Base-by-base conservation (phyloP, 352 stramenopile species). In the Globisporangium middletonii region DNA sequence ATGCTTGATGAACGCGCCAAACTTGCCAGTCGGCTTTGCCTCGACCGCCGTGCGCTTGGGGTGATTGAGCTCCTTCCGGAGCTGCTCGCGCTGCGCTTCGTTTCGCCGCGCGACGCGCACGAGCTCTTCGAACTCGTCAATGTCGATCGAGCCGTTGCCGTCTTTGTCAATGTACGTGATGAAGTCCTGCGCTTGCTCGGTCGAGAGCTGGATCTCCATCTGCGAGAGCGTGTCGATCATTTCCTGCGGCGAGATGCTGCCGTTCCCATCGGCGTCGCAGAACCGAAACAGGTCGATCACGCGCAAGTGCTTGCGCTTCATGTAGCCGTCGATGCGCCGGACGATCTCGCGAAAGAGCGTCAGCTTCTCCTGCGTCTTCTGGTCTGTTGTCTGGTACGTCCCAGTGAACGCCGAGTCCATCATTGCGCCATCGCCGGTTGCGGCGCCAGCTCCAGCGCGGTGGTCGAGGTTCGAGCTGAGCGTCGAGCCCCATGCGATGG, bases 281-380 rank as follows among this genome's bases (percentile, higher is more conserved):
- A 89, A 92, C n/a, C 80, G 82, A 59, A 92, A 92, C 23, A 94
- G 69, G 49, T 92, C 85, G 64, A 92, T 91, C 33, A 92, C 81
- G 9, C 81, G 83, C 26, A 94, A 64, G 11, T 77, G 84, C 64
- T 92, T 94, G 47, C 83, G 80, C 61, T 88, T 89, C 71, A 94
- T 88, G 72, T 92, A 89, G 38, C 66, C 73, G 55, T 92, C 84
- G 52, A 94, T 94, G 16, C 82, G 84, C 49, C 81, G 69, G 16
- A 92, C 83, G 35, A 94, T 77, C 35, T 88, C 75, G 53, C 78
- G 77, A 33, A 94, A 83, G 55, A 94, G 56, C 5, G 73, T 72
- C 46, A 85, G 67, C 28, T 87, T 86, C 57, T 91, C 75, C 23
- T 86, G 77, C 8, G 77, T 79, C 30, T 86, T 74, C 15, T 84